A percentile compares a stretch with the other conserved stretches of the same genome.
These are phyloP conservation scores for Populus tremula DNA, from an alignment of 345 rosid genomes.

Conservation along the genomic window DNA sequence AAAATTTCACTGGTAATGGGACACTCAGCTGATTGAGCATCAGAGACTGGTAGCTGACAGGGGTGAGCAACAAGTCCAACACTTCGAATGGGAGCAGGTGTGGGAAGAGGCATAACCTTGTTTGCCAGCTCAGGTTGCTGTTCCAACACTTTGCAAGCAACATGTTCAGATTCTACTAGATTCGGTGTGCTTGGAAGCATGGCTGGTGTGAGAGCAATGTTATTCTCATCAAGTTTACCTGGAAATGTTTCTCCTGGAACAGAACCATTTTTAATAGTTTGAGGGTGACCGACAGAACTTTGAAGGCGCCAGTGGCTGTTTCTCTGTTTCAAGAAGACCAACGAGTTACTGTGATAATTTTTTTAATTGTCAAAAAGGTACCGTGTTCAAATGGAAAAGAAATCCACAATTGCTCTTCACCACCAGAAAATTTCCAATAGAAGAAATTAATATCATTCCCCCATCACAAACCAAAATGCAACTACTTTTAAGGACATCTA, in stretches of 20 bases:
- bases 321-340: constrained; percentile 53
- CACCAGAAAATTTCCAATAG: not conserved
- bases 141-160: constrained; percentile 42
- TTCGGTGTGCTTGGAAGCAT: constrained; percentile 43
- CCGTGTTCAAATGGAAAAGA: not conserved
- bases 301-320: constrained; percentile 93
- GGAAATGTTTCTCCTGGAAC: constrained; percentile 53
- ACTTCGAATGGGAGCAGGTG: constrained; percentile 28
- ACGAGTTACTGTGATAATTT: constrained; percentile 3
- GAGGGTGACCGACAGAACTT: constrained; percentile 57
- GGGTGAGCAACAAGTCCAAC: constrained; percentile 40
- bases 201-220: constrained; percentile 30
- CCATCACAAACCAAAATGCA: not conserved
- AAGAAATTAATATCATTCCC: not conserved
- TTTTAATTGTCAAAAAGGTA: not conserved
- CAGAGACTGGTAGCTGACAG: constrained; percentile 48
- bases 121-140: constrained; percentile 52
- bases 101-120: constrained; percentile 38
- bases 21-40: constrained; percentile 57
- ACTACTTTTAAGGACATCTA: not conserved
- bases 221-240: constrained; percentile 72
- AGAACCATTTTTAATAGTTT: constrained; percentile 65
- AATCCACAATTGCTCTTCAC: not conserved
- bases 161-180: constrained; percentile 52
- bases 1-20: constrained; percentile 29